A percentile compares a stretch with the other conserved stretches of the same genome.
phyloP scores from a whole-genome alignment of 1,284 basidiomycete species.

The Apiotrichum laibachii region DNA sequence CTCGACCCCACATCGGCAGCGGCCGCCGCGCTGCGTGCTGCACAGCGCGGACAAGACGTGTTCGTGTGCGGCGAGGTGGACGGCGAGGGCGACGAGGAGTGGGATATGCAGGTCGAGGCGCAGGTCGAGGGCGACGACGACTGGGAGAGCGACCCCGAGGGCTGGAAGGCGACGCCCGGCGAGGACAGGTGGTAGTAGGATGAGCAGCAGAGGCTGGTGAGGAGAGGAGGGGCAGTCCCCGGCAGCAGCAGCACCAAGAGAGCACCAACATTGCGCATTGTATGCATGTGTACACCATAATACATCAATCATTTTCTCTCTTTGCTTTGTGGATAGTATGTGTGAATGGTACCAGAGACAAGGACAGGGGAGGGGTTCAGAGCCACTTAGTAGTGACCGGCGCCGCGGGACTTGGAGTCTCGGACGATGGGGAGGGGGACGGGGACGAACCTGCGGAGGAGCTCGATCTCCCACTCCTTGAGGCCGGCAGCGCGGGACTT shows the following conservation, averaged over 20 bases:
- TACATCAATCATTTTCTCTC: neutral
- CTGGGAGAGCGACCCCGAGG: conserved; percentile 36
- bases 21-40: conserved; percentile 29
- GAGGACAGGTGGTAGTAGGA: conserved; percentile 28
- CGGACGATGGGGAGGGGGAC: conserved; percentile 34
- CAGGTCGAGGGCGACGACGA: conserved; percentile 27
- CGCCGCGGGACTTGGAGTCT: conserved; percentile 15
- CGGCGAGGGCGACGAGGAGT: conserved; percentile 7
- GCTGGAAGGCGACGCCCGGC: conserved; percentile 27
- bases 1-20: conserved; percentile 32
- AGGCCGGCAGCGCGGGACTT: conserved; percentile 37
- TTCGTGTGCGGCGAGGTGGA: conserved; percentile 27
- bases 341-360: too few relatives aligned
- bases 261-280: neutral
- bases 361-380: too few relatives aligned
- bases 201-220: neutral
- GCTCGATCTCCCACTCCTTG: conserved; percentile 49
- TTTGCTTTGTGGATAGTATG: neutral
- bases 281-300: conserved; percentile 2
- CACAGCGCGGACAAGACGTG: conserved; percentile 39
- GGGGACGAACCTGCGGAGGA: conserved; percentile 40
- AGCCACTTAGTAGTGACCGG: too few relatives aligned
- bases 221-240: neutral
- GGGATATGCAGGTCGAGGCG: conserved; percentile 5
- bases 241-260: neutral